Evolutionary conservation across 176 grass and related monocot genomes (phyloP).

Genomic region (Neostapfia colusana): DNA sequence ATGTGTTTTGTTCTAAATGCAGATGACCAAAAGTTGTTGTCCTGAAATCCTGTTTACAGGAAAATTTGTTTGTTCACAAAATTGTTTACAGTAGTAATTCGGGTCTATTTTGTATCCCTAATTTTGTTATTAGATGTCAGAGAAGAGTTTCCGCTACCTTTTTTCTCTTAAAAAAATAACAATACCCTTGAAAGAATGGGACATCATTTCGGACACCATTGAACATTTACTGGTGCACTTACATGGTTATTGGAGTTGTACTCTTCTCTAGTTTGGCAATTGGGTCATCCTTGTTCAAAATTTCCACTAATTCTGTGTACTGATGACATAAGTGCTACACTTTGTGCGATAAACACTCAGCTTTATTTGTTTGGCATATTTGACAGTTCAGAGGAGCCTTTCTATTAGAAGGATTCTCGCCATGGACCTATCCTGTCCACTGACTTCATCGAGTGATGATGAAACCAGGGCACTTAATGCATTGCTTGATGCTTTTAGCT

Average conservation of each 20-base stretch:
- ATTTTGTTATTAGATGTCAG: background rate
- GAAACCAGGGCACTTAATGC: conserved; percentile 57
- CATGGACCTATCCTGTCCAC: conserved; percentile 49
- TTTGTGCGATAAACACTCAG: conserved; percentile 22
- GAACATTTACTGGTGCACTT: background rate
- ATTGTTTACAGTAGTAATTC: background rate
- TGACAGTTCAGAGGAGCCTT: conserved; percentile 13
- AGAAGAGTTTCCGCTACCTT: background rate
- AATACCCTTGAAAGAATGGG: background rate
- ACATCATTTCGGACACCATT: background rate
- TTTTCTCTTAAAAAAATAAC: background rate
- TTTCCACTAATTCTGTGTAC: conserved; percentile 18
- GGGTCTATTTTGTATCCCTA: background rate
- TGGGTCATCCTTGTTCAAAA: conserved; percentile 11
- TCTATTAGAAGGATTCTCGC: conserved; percentile 15
- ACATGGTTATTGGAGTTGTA: background rate
- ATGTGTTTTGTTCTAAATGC: background rate
- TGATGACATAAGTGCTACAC: background rate
- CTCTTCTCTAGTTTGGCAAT: background rate
- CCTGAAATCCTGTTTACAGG: conserved; percentile 7
- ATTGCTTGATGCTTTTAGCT: conserved; percentile 77
- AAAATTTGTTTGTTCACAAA: background rate
- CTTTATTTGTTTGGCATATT: conserved; percentile 34
- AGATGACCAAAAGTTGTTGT: background rate
- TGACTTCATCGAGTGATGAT: conserved; percentile 48